Conservation (phyloP, 2,329 filamentous ascomycete genomes). For the Epichloe scottii region DNA sequence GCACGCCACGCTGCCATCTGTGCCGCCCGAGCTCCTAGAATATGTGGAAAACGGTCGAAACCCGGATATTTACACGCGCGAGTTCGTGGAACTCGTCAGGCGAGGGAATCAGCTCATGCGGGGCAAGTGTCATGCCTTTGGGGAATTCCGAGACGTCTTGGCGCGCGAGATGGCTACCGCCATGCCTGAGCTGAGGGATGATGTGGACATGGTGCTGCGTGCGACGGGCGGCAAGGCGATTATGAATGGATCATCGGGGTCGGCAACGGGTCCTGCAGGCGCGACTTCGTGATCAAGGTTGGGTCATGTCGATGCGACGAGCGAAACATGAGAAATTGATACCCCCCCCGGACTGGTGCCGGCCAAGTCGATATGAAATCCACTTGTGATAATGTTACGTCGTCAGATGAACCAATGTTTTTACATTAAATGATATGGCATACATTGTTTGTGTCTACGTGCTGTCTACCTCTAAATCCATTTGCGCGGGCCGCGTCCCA, state of each 20-base stretch:
- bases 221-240: conserved; percentile 26
- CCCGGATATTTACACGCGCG: conserved; percentile 61
- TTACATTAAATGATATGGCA: background rate
- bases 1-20: conserved; percentile 29
- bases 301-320: no score
- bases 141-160: conserved; percentile 46
- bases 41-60: conserved; percentile 62
- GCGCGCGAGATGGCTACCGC: conserved; percentile 44
- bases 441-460: conserved; percentile 1
- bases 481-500: background rate
- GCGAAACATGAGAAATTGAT: no score
- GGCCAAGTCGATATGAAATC: no score
- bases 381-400: no score
- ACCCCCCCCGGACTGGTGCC: no score
- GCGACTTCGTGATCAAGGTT: background rate
- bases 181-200: conserved; percentile 45
- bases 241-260: background rate
- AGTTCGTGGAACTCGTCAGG: conserved; percentile 58
- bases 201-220: conserved; percentile 38
- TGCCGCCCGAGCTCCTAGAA: conserved; percentile 51
- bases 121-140: conserved; percentile 52
- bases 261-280: background rate
- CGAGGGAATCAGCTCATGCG: conserved; percentile 54
- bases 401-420: no score
- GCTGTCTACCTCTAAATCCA: conserved; percentile 1